Evolutionary conservation across 2,329 filamentous ascomycete genomes (phyloP), one percentile per base, ranked within the genome.

Genomic region (Aquanectria penicillioides): DNA sequence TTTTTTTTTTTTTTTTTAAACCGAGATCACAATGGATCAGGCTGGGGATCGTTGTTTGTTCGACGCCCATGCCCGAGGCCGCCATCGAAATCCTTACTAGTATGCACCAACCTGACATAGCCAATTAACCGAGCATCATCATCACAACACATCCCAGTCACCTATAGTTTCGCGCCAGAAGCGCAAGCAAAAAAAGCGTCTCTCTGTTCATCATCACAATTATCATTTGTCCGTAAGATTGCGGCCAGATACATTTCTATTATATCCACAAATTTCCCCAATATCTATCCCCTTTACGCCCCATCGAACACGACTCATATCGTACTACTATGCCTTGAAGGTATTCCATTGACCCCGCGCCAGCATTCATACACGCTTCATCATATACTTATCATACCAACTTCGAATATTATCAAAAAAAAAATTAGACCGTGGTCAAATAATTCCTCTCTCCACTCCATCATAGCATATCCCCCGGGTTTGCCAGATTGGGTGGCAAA

Each of bases 391-490:
- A 37, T 43, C 44, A 46, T 51, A 34, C 25, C 26, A 41, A 55
- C 38, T 31, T 51, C 20, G 15, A 56, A 43, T 47, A 44, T 44
- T 50, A 43, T 31, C n/a, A 38, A n/a, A n/a, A 5, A 53, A 26
- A 17, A 22, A 25, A 34, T 22, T 9, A 51, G n/a, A n/a, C 37
- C 23, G 25, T 40, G 40, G 25, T 17, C 18, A 38, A 25, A 20
- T 34, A 48, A 15, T 15, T 17, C 17, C 4, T 43, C 36, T 4
- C 38, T 15, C 62, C 51, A 67, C 28, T n/a, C 15, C 36, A 38
- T 69, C 53, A 77, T 28, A 75, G 58, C 69, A 77, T 74, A 40
- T 79, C 76, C 2, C 75, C 75, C 12, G 76, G 71, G 8, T 74
- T 73, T 20, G 73, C 48, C 52, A 74, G 60, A 25, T 73, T 74